Base-by-base conservation (phyloP, 2,329 filamentous ascomycete genomes). In the Zymoseptoria tritici region DNA sequence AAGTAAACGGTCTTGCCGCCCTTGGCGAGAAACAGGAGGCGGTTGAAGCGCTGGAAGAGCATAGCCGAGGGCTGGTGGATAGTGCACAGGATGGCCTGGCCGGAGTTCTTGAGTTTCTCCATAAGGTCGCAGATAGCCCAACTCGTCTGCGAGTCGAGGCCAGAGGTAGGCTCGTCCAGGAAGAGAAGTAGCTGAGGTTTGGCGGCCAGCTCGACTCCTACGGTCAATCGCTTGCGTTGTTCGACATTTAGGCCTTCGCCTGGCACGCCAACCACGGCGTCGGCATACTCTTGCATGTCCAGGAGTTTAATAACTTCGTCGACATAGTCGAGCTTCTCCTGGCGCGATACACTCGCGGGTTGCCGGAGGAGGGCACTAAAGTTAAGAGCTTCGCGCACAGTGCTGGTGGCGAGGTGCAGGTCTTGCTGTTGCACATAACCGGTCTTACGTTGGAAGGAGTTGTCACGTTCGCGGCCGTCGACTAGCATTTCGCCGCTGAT, bases 11-110 rank as follows among this genome's bases (percentile, higher is more conserved):
- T 91, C 71, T 80, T 83, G 58, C 90, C 90, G 58, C 89, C 89
- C 70, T 83, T 86, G 36, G 86, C 85, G 16, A 94, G 78, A 78
- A 94, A 90, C 31, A 93, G 80, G 7, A 94, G 82, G 60, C 88
- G 84, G 70, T 94, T 90, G 72, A 94, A 97, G 60, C 90, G 88
- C 73, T 96, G 90, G 79, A 97, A 96, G 57, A 97, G 81, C 82
- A 96, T 91, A 36, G 92, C 91, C 13, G 90, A 95, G n/a, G 93
- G 93, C 75, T 97, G 93, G 74, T 97, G 93, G 62, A 97, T 97
- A 0, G 93, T 97, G 78, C 91, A 96, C n/a, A 97, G 85, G 75
- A 97, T 90, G 56, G 93, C 92, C 73, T 95, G 91, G 16, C 93
- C 92, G 63, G 86, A 88, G 74, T 93, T 89, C 68, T 91, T 91